These are phyloP conservation scores for Termitomyces sp. DNA, from an alignment of 768 basidiomycete species.

Conservation along the genomic window DNA sequence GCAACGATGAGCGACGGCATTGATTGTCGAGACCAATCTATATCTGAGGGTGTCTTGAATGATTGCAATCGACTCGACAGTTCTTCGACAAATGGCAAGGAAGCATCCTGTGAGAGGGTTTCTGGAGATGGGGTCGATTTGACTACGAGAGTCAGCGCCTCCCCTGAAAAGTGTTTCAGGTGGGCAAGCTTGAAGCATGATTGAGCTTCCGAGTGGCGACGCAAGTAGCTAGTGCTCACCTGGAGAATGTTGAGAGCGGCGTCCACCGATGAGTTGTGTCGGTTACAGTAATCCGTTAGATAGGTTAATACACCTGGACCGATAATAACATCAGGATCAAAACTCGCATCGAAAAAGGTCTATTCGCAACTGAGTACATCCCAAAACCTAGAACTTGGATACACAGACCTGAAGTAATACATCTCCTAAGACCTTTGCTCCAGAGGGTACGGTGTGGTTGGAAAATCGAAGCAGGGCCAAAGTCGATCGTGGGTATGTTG, in stretches of 20 bases:
- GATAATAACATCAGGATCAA: constrained; percentile 54
- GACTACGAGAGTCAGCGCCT: constrained; percentile 46
- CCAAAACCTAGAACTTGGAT: background rate
- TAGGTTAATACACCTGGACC: constrained; percentile 54
- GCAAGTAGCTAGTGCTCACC: constrained; percentile 28
- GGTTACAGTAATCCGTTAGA: constrained; percentile 49
- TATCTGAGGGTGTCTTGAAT: background rate
- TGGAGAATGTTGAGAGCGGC: constrained; percentile 54
- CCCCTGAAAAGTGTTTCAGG: constrained; percentile 61
- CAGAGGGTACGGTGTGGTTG: constrained; percentile 44
- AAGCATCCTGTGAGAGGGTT: constrained; percentile 10
- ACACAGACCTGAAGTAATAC: constrained; percentile 46
- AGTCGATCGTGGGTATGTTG: constrained; percentile 52
- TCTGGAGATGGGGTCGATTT: constrained; percentile 20
- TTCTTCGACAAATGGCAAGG: constrained; percentile 27
- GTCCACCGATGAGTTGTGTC: constrained; percentile 55
- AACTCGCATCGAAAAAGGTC: constrained; percentile 57
- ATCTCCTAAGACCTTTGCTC: constrained; percentile 41
- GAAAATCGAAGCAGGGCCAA: constrained; percentile 53
- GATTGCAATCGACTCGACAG: constrained; percentile 30
- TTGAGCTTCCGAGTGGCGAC: background rate
- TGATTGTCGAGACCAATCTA: constrained; percentile 20
- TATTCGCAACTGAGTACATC: constrained; percentile 27
- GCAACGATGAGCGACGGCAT: constrained; percentile 24
- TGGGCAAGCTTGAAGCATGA: constrained; percentile 42